A percentile compares a stretch with the other conserved stretches of the same genome.
Evolutionary conservation across 2,329 filamentous ascomycete genomes (phyloP).

Genomic region (Penicillium vulpinum): DNA sequence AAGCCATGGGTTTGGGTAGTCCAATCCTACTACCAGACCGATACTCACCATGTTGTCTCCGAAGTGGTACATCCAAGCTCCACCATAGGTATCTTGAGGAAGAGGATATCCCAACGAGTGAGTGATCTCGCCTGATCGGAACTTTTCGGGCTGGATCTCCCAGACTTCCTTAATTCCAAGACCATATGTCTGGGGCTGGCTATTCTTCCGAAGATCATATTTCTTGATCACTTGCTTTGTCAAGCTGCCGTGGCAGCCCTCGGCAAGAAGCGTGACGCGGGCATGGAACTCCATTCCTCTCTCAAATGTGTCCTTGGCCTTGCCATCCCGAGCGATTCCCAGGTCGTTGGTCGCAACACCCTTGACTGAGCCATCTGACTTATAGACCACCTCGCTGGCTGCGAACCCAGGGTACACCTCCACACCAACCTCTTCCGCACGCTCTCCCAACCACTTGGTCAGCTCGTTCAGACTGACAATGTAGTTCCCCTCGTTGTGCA

Average conservation of each 20-base stretch:
- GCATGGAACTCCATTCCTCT: constrained; percentile 98
- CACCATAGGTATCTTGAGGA: constrained; percentile 85
- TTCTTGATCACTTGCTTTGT: constrained; percentile 95
- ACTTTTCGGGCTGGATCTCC: constrained; percentile 93
- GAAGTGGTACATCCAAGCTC: constrained; percentile 99
- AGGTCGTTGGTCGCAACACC: constrained; percentile 96
- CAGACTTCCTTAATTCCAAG: constrained; percentile 95
- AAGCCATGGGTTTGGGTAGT: constrained; percentile 96
- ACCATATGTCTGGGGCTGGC: constrained; percentile 92
- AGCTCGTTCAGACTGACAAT: constrained; percentile 96
- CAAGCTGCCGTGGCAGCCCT: constrained; percentile 93
- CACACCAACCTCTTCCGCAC: constrained; percentile 93
- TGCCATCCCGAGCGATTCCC: constrained; percentile 77
- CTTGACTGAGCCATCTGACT: constrained; percentile 79
- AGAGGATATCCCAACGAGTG: constrained; percentile 95
- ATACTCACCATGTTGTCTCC: constrained; percentile 94
- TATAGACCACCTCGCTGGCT: constrained; percentile 88
- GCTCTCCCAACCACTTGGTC: constrained; percentile 90
- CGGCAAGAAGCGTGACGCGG: constrained; percentile 82
- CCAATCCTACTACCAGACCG: constrained; percentile 86
- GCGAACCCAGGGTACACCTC: constrained; percentile 97
- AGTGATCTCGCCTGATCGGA: constrained; percentile 77
- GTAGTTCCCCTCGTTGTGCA: constrained; percentile 98
- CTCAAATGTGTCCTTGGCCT: constrained; percentile 87
- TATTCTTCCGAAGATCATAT: constrained; percentile 84